phyloP scores from a whole-genome alignment of 495 filamentous ascomycete genomes.

The Symbiotaphrina buchneri region DNA sequence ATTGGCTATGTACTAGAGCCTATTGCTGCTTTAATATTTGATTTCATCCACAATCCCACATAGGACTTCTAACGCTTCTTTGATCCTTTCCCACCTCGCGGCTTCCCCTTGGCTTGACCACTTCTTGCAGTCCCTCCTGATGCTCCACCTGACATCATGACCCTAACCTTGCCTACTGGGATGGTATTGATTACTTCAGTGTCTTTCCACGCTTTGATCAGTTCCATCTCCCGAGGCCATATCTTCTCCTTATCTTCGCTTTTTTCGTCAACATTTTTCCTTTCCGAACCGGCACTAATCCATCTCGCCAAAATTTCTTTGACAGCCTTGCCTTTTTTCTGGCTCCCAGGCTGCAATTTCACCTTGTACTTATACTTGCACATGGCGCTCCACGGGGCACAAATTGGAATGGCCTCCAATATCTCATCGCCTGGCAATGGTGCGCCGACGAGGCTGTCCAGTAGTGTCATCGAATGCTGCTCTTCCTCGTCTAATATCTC shows the following conservation, averaged over 20 bases:
- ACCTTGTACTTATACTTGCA: conserved; percentile 64
- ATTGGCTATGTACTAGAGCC: too few species aligned
- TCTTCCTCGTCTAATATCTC: conserved; percentile 27
- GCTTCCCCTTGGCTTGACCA: conserved; percentile 17
- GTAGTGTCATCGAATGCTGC: conserved; percentile 23
- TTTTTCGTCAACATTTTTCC: conserved; percentile 30
- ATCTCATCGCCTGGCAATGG: conserved; percentile 70
- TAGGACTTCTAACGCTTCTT: too few species aligned
- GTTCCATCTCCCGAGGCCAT: conserved; percentile 60
- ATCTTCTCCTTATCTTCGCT: conserved; percentile 46
- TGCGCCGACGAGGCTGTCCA: conserved; percentile 57
- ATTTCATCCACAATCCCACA: too few species aligned
- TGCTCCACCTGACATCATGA: conserved; percentile 36
- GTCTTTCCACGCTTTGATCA: conserved; percentile 59
- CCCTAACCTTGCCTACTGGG: conserved; percentile 66
- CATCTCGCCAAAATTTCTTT: conserved; percentile 67
- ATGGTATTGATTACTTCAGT: conserved; percentile 63
- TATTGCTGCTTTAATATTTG: too few species aligned
- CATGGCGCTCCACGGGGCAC: conserved; percentile 74
- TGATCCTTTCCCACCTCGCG: conserved; percentile 10
- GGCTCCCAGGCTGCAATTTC: conserved; percentile 73
- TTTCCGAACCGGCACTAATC: conserved; percentile 26
- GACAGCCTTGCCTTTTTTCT: conserved; percentile 90
- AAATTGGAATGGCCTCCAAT: conserved; percentile 72
- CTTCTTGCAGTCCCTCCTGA: conserved; percentile 18